A percentile compares a stretch with the other conserved stretches of the same genome.
Conservation (phyloP, 1,139 yeast genomes). For the Pichia terricola region DNA sequence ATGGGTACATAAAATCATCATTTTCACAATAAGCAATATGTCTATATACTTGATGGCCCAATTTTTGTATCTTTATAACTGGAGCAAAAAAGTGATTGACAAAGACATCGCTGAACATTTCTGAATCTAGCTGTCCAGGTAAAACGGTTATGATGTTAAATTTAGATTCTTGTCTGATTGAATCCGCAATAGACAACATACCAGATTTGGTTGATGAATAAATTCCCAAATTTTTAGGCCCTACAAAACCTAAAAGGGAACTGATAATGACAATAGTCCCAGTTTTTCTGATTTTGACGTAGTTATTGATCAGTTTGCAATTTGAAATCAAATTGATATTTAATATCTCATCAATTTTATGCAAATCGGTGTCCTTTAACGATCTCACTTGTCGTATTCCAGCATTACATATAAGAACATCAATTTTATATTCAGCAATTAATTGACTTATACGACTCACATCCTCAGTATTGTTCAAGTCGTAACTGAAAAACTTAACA, state of each 20-base stretch:
- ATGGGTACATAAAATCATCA: slow-evolving; percentile 48
- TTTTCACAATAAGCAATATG: slow-evolving; percentile 37
- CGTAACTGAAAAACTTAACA: slow-evolving; percentile 11
- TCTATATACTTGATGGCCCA: slow-evolving; percentile 37
- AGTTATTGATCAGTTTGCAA: slow-evolving; percentile 37
- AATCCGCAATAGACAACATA: slow-evolving; percentile 47
- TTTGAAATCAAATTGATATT: slow-evolving; percentile 52
- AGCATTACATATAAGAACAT: slow-evolving; percentile 64
- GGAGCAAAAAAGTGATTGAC: slow-evolving; percentile 67
- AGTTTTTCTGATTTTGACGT: slow-evolving; percentile 23
- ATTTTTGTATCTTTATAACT: slow-evolving; percentile 31
- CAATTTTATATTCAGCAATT: slow-evolving; percentile 26
- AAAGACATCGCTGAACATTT: slow-evolving; percentile 51
- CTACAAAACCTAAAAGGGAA: slow-evolving; percentile 60
- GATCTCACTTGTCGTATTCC: slow-evolving; percentile 50
- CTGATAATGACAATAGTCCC: slow-evolving; percentile 47
- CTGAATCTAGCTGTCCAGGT: slow-evolving; percentile 61
- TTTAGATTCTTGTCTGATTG: slow-evolving; percentile 39
- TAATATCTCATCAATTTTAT: slow-evolving; percentile 32
- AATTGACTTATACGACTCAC: slow-evolving; percentile 9
- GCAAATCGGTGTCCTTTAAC: slow-evolving; percentile 29
- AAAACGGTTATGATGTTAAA: slow-evolving; percentile 37
- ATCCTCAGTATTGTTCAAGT: slow-evolving; percentile 8
- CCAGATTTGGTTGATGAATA: slow-evolving; percentile 66
- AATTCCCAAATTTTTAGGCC: slow-evolving; percentile 57